Percentiles rank a stretch among this genome's conserved stretches.
Conservation (phyloP, 1,284 basidiomycete species). For the Boletus semigastroideus region DNA sequence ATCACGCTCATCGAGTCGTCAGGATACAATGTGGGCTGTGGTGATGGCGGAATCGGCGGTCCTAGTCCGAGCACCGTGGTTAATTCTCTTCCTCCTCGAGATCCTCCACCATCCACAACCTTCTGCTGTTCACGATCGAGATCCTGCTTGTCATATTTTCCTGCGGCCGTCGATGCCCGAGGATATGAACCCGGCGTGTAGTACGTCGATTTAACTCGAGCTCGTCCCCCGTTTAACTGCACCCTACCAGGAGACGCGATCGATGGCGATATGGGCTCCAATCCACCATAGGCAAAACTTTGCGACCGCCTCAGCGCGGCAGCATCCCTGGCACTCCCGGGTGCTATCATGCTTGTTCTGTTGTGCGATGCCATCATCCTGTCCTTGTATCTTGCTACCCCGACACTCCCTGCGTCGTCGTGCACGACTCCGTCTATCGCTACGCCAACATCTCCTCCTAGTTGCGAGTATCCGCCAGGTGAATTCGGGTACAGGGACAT, state of each 20-base stretch:
- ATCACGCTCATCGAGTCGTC: conserved; percentile 69
- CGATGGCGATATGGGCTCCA: conserved; percentile 48
- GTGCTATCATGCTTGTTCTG: conserved; percentile 33
- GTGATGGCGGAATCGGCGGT: conserved; percentile 45
- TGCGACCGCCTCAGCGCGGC: conserved; percentile 36
- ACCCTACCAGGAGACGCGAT: conserved; percentile 16
- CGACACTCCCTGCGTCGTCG: conserved; percentile 38
- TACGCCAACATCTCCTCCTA: conserved; percentile 40
- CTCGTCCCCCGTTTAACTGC: conserved; percentile 47
- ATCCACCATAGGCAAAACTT: conserved; percentile 54
- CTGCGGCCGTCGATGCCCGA: conserved; percentile 45
- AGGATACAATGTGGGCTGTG: conserved; percentile 62
- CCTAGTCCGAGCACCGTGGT: conserved; percentile 53
- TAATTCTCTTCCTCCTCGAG: conserved; percentile 48
- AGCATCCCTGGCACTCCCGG: conserved; percentile 21
- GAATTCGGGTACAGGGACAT: conserved; percentile 53
- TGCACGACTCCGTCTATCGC: conserved; percentile 46
- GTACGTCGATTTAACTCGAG: conserved; percentile 66
- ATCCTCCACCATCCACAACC: conserved; percentile 39
- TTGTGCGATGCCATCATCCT: conserved; percentile 34
- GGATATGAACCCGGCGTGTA: conserved; percentile 57
- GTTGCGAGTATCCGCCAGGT: conserved; percentile 33
- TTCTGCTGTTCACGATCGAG: conserved; percentile 34
- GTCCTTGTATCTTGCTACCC: conserved; percentile 37
- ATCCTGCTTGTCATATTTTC: conserved; percentile 35